These are phyloP conservation scores for Amanita muscaria DNA, from an alignment of 768 basidiomycete species.

Conservation along the genomic window DNA sequence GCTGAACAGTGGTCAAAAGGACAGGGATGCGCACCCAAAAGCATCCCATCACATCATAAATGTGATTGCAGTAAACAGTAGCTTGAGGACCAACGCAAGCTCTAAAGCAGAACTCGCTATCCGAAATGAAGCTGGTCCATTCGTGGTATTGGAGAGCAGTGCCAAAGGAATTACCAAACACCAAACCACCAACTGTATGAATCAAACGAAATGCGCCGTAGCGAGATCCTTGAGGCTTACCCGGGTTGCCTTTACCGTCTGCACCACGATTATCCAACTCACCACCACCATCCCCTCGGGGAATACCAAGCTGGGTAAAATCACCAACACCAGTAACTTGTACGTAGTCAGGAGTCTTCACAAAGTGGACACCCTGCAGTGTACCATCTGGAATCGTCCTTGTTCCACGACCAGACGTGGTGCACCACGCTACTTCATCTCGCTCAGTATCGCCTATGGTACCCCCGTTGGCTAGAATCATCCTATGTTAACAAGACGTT, in stretches of 20 bases:
- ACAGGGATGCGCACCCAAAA: constrained; percentile 28
- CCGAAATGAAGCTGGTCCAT: constrained; percentile 82
- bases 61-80: constrained; percentile 61
- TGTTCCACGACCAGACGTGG: constrained; percentile 61
- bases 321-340: constrained; percentile 59
- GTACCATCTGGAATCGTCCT: constrained; percentile 64
- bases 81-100: constrained; percentile 56
- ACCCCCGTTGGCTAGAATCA: constrained; percentile 26
- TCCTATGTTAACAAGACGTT: not conserved
- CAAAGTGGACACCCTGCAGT: constrained; percentile 59
- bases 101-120: constrained; percentile 60
- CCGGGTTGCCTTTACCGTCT: constrained; percentile 46
- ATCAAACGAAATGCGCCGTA: constrained; percentile 15
- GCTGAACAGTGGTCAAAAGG: not conserved
- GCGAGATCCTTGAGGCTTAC: constrained; percentile 16
- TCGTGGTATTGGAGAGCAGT: constrained; percentile 51
- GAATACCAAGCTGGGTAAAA: constrained; percentile 59
- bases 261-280: constrained; percentile 71
- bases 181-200: constrained; percentile 52
- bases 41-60: constrained; percentile 64
- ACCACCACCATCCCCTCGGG: constrained; percentile 46
- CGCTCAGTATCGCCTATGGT: constrained; percentile 63
- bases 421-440: constrained; percentile 68
- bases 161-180: constrained; percentile 60
- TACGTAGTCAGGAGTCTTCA: constrained; percentile 57